A percentile compares a stretch with the other conserved stretches of the same genome.
Evolutionary conservation across 2,329 filamentous ascomycete species (phyloP).

Genomic region (Aspergillus terreus): DNA sequence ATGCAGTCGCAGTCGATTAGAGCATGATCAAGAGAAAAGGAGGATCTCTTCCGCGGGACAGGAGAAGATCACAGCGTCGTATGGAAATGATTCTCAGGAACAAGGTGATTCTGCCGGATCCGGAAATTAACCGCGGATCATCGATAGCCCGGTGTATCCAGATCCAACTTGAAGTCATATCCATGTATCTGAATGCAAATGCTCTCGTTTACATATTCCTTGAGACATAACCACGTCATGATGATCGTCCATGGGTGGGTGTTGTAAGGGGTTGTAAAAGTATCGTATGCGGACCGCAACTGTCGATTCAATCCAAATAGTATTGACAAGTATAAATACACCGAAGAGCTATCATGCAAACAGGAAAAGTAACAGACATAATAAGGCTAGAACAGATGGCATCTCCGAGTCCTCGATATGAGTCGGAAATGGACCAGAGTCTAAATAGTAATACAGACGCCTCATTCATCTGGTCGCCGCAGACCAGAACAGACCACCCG

Average conservation of each 20-base stretch:
- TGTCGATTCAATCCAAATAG: conserved; percentile 5
- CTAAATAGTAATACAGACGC: conserved; percentile 19
- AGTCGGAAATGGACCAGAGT: conserved; percentile 9
- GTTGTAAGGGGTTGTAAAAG: neutral
- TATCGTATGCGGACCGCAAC: neutral
- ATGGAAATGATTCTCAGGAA: neutral
- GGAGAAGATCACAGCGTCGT: conserved; percentile 1
- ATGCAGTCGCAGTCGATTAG: conserved; percentile 6
- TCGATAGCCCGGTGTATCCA: conserved; percentile 13
- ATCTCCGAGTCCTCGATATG: neutral
- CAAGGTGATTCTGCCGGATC: conserved; percentile 14
- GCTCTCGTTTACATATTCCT: neutral
- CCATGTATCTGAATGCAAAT: no score
- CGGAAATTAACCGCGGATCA: conserved; percentile 18
- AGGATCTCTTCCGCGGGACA: neutral
- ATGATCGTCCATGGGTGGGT: neutral
- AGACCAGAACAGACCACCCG: conserved; percentile 6
- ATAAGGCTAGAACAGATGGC: neutral
- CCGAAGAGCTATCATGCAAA: conserved; percentile 25
- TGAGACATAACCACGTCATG: no score
- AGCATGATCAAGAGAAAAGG: conserved; percentile 5
- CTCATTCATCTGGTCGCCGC: conserved; percentile 6
- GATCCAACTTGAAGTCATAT: neutral
- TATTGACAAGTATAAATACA: conserved; percentile 36
- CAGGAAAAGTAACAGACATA: neutral